These are phyloP conservation scores for Crithidia acanthocephali DNA, from an alignment of 208 protist genomes.

Conservation along the genomic window DNA sequence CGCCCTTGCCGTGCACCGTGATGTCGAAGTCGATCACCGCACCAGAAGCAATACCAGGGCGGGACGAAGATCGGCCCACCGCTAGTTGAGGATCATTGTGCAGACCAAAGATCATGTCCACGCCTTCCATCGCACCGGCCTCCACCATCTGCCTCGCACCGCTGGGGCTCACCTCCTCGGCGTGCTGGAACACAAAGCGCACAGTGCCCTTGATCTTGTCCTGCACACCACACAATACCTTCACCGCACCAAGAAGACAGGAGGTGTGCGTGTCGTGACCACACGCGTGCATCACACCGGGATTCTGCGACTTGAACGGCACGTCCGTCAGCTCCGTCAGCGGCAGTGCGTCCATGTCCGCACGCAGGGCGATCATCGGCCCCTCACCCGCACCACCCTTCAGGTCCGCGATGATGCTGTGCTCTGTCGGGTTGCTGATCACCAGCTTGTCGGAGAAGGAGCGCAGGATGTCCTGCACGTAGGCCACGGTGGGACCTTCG, in stretches of 20 bases:
- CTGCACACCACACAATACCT: slow-evolving; percentile 45
- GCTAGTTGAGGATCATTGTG: slow-evolving; percentile 39
- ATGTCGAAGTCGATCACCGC: slow-evolving; percentile 73
- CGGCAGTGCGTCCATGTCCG: slow-evolving; percentile 69
- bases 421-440: slow-evolving; percentile 40
- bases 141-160: slow-evolving; percentile 57
- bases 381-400: slow-evolving; percentile 44
- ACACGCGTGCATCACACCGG: slow-evolving; percentile 68
- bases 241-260: slow-evolving; percentile 53
- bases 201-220: slow-evolving; percentile 62
- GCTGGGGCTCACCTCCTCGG: slow-evolving; percentile 60
- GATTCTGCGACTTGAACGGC: slow-evolving; percentile 49
- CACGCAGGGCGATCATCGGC: slow-evolving; percentile 51
- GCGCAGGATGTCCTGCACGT: slow-evolving; percentile 43
- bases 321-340: slow-evolving; percentile 52
- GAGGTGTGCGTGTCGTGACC: slow-evolving; percentile 67
- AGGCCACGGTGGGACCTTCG: slow-evolving; percentile 58
- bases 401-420: slow-evolving; percentile 49
- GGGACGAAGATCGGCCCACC: slow-evolving; percentile 17
- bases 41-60: slow-evolving; percentile 39
- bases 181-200: slow-evolving; percentile 78
- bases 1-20: slow-evolving; percentile 57
- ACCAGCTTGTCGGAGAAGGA: slow-evolving; percentile 39
- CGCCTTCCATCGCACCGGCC: slow-evolving; percentile 49
- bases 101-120: slow-evolving; percentile 62